Conservation (phyloP, 2,329 filamentous ascomycete genomes). For the Colletotrichum brevisporum region DNA sequence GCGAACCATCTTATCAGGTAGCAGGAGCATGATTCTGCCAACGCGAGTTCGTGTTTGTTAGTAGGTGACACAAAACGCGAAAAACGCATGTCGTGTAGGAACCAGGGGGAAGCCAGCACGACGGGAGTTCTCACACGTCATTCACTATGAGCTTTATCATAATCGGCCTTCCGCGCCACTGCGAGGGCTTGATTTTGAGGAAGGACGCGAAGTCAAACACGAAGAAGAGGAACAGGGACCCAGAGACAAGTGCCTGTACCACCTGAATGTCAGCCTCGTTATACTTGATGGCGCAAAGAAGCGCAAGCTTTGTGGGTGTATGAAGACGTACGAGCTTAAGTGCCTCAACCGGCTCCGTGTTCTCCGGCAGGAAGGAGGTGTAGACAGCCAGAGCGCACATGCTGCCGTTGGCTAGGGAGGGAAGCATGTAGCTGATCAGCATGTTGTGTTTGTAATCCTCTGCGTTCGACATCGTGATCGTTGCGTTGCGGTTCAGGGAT, state of each 20-base stretch:
- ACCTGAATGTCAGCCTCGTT: neutral
- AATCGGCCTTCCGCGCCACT: neutral
- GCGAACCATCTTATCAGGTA: too few species aligned
- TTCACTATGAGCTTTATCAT: neutral
- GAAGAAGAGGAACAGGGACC: neutral
- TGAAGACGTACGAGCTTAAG: neutral
- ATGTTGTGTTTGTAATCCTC: neutral
- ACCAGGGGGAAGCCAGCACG: too few species aligned
- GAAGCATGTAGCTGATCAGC: neutral
- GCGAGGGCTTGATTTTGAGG: neutral
- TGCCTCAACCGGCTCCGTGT: neutral
- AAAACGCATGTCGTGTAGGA: too few species aligned
- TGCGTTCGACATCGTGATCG: neutral
- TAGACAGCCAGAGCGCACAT: neutral
- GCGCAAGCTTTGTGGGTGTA: neutral
- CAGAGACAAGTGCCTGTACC: neutral
- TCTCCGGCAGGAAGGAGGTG: neutral
- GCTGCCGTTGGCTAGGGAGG: neutral
- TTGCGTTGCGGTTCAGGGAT: too few species aligned
- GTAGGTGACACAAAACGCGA: too few species aligned
- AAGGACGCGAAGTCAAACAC: neutral
- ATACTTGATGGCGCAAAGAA: neutral
- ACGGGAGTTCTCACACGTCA: neutral
- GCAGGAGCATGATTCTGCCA: too few species aligned
- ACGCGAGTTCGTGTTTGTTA: too few species aligned